These are phyloP conservation scores for Tilletia setariae DNA, from an alignment of 1,284 basidiomycete genomes.

Conservation along the genomic window DNA sequence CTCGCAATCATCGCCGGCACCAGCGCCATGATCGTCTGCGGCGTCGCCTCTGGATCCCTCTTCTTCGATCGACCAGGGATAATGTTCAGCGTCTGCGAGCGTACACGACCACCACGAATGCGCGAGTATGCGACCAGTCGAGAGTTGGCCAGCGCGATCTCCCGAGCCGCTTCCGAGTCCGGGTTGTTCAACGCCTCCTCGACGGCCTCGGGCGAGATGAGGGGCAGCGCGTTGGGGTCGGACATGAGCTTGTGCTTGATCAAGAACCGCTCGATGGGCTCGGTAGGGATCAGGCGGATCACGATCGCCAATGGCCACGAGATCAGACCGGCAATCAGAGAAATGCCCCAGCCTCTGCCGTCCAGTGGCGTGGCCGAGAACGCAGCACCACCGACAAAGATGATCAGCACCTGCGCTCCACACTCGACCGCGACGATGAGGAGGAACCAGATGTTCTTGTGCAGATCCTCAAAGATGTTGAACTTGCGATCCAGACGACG, in stretches of 20 bases:
- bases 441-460: conserved; percentile 80
- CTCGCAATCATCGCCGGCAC: conserved; percentile 44
- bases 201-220: conserved; percentile 64
- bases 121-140: conserved; percentile 38
- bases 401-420: conserved; percentile 79
- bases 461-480: conserved; percentile 84
- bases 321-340: conserved; percentile 76
- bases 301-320: conserved; percentile 83
- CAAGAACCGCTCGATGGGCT: conserved; percentile 72
- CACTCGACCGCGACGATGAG: conserved; percentile 81
- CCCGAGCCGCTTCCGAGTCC: conserved; percentile 74
- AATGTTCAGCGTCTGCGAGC: conserved; percentile 57
- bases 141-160: conserved; percentile 59
- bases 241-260: conserved; percentile 67
- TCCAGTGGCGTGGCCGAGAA: conserved; percentile 81
- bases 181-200: conserved; percentile 57
- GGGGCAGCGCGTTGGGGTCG: conserved; percentile 67
- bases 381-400: conserved; percentile 84
- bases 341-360: conserved; percentile 88
- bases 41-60: conserved; percentile 51
- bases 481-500: conserved; percentile 77
- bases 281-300: conserved; percentile 77
- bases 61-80: conserved; percentile 48
- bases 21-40: conserved; percentile 70
- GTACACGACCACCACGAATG: conserved; percentile 67